Evolutionary conservation across 2,329 filamentous ascomycete genomes (phyloP).

Genomic region (Ceratocystis variospora): DNA sequence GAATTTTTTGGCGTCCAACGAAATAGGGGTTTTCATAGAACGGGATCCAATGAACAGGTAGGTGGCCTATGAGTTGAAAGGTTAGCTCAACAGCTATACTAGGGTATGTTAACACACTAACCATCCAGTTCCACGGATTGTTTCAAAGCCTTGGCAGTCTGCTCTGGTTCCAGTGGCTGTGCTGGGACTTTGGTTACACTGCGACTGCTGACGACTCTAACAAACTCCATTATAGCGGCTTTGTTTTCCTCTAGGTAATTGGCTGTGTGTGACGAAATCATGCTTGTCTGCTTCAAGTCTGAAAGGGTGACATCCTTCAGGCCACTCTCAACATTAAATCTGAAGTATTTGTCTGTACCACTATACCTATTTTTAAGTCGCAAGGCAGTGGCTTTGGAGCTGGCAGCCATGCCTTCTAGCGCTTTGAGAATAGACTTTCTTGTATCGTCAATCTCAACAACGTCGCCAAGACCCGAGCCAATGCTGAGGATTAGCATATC

Average conservation of each 20-base stretch:
- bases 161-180: too few species aligned
- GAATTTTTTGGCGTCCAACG: background rate
- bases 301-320: slow-evolving; percentile 23
- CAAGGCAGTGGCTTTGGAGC: background rate
- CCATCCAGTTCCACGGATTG: background rate
- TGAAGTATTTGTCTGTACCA: slow-evolving; percentile 21
- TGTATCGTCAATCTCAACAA: slow-evolving; percentile 20
- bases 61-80: background rate
- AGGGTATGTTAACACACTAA: background rate
- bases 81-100: background rate
- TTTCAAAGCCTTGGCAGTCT: too few species aligned
- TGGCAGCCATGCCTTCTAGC: background rate
- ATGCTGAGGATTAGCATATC: slow-evolving; percentile 22
- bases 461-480: slow-evolving; percentile 23
- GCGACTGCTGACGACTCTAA: background rate
- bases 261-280: slow-evolving; percentile 21
- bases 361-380: slow-evolving; percentile 20
- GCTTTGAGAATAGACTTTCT: background rate
- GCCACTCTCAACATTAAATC: slow-evolving; percentile 25
- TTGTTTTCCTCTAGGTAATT: slow-evolving; percentile 20
- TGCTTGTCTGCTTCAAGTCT: slow-evolving; percentile 23
- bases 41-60: background rate
- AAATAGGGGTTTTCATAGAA: background rate
- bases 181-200: background rate
- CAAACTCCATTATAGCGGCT: background rate